Evolutionary conservation across 140 eudicot genomes (phyloP).

Genomic region (Oenanthe javanica): DNA sequence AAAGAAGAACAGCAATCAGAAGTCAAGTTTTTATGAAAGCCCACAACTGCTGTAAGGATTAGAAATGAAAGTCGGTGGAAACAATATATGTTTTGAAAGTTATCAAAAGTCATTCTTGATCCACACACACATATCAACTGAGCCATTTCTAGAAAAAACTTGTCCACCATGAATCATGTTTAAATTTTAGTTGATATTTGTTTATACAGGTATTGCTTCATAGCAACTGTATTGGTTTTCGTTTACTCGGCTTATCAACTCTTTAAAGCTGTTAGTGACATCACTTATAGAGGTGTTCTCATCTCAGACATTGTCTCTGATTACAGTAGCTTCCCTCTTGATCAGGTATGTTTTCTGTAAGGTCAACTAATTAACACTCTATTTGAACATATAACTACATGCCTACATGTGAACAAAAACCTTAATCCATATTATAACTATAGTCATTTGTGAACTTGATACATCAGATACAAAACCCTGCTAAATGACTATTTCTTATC

Average conservation of each 20-base stretch:
- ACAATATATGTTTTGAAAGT: neutral
- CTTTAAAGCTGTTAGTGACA: slow-evolving; percentile 48
- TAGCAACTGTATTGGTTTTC: slow-evolving; percentile 23
- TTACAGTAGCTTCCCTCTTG: slow-evolving; percentile 53
- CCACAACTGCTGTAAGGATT: slow-evolving; percentile 40
- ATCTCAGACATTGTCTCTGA: slow-evolving; percentile 51
- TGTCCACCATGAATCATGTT: neutral
- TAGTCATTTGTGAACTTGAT: neutral
- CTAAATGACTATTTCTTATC: neutral
- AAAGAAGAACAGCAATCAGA: slow-evolving; percentile 8
- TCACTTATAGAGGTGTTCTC: slow-evolving; percentile 28
- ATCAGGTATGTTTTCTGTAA: slow-evolving; percentile 34
- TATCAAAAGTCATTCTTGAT: neutral
- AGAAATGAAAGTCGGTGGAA: neutral
- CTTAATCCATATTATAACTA: neutral
- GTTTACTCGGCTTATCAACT: slow-evolving; percentile 52
- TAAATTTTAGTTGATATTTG: neutral
- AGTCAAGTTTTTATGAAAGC: slow-evolving; percentile 22
- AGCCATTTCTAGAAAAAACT: neutral
- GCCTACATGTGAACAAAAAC: neutral
- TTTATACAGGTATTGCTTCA: slow-evolving; percentile 40
- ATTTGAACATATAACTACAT: neutral
- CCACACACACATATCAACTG: neutral
- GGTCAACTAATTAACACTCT: neutral
- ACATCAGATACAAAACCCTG: neutral